Base-by-base conservation (phyloP, 164 flowering plant genomes). In the Hamamelis virginiana region DNA sequence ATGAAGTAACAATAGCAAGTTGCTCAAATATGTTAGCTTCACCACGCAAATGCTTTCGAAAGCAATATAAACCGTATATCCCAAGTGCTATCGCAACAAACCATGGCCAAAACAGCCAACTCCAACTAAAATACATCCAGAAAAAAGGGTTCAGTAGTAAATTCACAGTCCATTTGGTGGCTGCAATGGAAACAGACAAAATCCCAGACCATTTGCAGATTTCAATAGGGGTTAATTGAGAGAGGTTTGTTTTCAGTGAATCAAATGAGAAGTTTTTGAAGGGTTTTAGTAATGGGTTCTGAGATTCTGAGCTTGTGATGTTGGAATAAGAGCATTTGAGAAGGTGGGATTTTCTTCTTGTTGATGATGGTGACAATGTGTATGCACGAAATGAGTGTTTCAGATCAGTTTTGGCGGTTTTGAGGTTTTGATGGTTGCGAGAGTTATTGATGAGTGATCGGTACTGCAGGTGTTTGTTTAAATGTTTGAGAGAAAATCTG, bases 61-160 rank as follows among this genome's bases (percentile, higher is more conserved):
- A 60, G 74, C 92, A 81, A 73, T 85, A 85, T 16, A 81, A 5
- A 9, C 94, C 96, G 25, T 88, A 89, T 50, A 74, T 33, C 9
- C 82, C 97, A 57, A 92, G 58, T 5, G 77, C 68, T 26, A 84
- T 21, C 50, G 97, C 97, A 1, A 85, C 68, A 18, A 78, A 62
- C 94, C 96, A 95, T 0, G 96, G 98, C 98, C 98, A 95, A 73
- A 87, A 89, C 67, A 91, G 21, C 97, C 97, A 94, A 13, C 87
- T 86, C 96, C 94, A 89, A 76, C 96, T 92, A 64, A 94, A 94
- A 74, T 90, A 92, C 93, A 87, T 83, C 97, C 92, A 95, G 65
- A 92, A 83, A 68, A 91, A 92, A 0, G 97, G 97, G 66, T 70
- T 87, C 19, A 86, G 65, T 0, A 83, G 26, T 59, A 79, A 46